Base-by-base conservation (phyloP, 225 moss, liverwort and hornwort genomes). In the Marchantia polymorpha region DNA sequence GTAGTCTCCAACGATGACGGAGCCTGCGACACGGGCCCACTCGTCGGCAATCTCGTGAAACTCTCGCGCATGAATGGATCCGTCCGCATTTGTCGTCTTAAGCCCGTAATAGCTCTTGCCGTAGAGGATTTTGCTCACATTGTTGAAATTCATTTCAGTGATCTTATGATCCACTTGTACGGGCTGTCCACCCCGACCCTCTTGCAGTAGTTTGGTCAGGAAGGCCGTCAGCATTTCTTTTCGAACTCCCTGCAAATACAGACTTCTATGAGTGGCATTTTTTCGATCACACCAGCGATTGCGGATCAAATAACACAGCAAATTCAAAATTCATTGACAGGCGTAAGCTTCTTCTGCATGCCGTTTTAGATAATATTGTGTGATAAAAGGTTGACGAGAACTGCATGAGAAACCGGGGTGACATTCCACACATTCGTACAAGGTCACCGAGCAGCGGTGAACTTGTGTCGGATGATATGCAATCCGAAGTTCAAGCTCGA, bases 1-100 rank as follows among this genome's bases (percentile, higher is more conserved):
- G 84, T 82, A 91, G 79, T 94, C 94, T 63, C 92, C 90, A 29
- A 90, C 50, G 74, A 86, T 86, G 76, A 89, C 79, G 51, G 67
- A 39, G 29, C 87, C 77, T 29, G 60, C 61, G 76, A 82, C 49
- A 27, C 17, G 27, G 55, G 64, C 70, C 49, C 81, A 47, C 10
- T 39, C 84, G 25, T 26, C 76, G 1, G 79, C 66, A 15, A 82
- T 19, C 23, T 79, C 61, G 79, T 76, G 75, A 65, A 87, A 82
- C 29, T 84, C 76, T 12, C 67, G 54, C 19, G 59, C 72, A n/a
- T 73, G 26, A 46, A 49, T n/a, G 13, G 77, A 77, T 7, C 61
- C 52, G 14, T 74, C 48, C 39, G 50, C 12, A 7, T 69, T 26
- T 20, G 64, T 56, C 69, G 69, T 59, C 60, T 77, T 75, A 48